Conservation (phyloP, 1,139 yeast species). For the Spencermartinsiella ligniputridi region DNA sequence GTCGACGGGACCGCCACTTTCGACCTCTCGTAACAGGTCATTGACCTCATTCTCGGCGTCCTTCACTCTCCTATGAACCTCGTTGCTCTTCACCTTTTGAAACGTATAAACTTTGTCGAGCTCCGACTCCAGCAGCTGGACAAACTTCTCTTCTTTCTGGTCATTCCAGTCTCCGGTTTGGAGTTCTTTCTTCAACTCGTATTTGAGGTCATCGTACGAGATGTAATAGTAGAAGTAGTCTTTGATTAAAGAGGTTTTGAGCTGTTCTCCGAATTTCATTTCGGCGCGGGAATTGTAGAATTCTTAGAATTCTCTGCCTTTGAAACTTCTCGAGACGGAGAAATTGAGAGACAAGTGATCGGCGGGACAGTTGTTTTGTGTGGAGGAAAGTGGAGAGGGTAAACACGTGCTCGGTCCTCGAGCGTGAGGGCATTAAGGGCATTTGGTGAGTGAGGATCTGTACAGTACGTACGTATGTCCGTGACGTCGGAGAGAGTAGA, state of each 20-base stretch:
- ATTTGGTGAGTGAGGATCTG: too few species aligned
- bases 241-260: constrained; percentile 38
- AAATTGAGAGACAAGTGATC: too few species aligned
- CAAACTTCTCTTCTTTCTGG: constrained; percentile 73
- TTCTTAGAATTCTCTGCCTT: too few species aligned
- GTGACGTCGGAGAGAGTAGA: too few species aligned
- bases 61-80: constrained; percentile 74
- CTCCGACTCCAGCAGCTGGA: constrained; percentile 69
- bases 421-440: too few species aligned
- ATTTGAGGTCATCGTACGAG: constrained; percentile 84
- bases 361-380: too few species aligned
- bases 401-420: too few species aligned
- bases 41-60: constrained; percentile 69
- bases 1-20: constrained; percentile 29
- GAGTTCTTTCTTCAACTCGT: constrained; percentile 66
- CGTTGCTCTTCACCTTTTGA: constrained; percentile 81
- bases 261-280: constrained; percentile 44
- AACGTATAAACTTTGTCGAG: constrained; percentile 88
- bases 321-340: too few species aligned
- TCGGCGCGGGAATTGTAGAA: too few species aligned
- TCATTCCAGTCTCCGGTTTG: constrained; percentile 66
- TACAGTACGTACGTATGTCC: too few species aligned
- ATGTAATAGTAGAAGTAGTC: constrained; percentile 89
- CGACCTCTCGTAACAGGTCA: constrained; percentile 52
- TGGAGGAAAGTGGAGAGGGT: too few species aligned